Evolutionary conservation across 2,329 filamentous ascomycete species (phyloP), one percentile per base, ranked within the genome.

Genomic region (Aspergillus vadensis): DNA sequence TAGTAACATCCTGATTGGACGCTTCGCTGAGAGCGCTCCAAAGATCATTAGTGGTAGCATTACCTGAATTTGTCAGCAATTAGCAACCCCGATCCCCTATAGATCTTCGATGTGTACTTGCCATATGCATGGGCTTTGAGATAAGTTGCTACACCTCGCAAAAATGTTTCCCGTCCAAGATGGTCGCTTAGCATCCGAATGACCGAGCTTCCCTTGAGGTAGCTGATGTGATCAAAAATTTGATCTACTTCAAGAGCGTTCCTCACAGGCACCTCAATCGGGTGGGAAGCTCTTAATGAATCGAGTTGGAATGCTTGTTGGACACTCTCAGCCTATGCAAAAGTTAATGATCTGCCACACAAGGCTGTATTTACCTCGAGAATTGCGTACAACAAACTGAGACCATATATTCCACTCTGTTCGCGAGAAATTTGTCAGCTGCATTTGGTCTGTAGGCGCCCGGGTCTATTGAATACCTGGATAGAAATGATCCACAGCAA

Each of bases 201-300:
- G 61, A 95, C 91, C 2, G 94, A 97, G 80, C 92, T 96, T 38
- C 95, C 95, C 81, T 99, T 98, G 64, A 96, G 83, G 74, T 98
- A 99, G 78, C 91, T 96, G 78, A 99, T 98, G 74, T 89, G 86
- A 75, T 99, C 95, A 72, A 99, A 99, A 66, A 98, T 96, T 77
- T 99, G 95, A 76, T 98, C 96, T 66, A 98, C 92, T 69, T 98
- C 95, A 10, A 98, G 85, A 30, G 93, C 95, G 74, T 97, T 93
- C 69, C 88, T 88, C 30, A 99, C 95, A 0, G 92, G 91, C 6
- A 99, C 95, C 76, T 99, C 94, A 67, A 99, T 97, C 8, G 95
- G 91, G 76, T 99, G 95, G 53, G 92, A 97, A 44, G 92, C 91
- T 50, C 95, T 90, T 67, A 99, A 86, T 49, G 91, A 88, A 72